Evolutionary conservation across 345 rosid genomes (phyloP), one percentile per base, ranked within the genome.

Genomic region (Noccaea caerulescens): DNA sequence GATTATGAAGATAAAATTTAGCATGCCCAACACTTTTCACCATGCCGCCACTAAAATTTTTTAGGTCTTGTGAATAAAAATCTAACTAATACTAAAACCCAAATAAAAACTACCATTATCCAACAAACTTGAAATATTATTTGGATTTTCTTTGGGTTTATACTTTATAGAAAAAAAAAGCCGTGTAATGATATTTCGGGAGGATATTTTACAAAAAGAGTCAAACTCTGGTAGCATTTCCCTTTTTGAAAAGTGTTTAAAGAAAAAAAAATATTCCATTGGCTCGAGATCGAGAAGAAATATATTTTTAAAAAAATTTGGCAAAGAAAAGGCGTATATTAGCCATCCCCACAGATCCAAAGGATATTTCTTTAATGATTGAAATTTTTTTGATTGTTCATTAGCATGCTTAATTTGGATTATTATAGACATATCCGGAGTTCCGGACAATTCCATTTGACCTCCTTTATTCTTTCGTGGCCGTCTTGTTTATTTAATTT

Each of bases 301-400:
- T 47, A 46, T 23, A 10, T 64, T 4, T 13, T 13, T 1, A 13
- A 12, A 56, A 12, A 23, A 33, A 32, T 3, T 0, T 4, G 4
- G 3, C 10, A 55, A 53, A 13, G 27, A 25, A 39, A 65, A 72
- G 58, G 59, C 18, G 37, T 65, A 66, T 38, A 37, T 14, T 53
- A 74, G 67, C 7, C 38, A 58, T 50, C 77, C 77, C 68, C 55
- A 73, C 77, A 66, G 51, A 66, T 73, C 72, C 49, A 74, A 74
- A 58, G 41, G 68, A 74, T 74, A 39, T 59, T 58, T 52, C 42
- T 51, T 20, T 20, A 51, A 52, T 74, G 73, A 74, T 74, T 74
- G 57, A 52, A 56, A 52, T 49, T 10, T n/a, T 46, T 42, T 43
- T 74, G 55, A 51, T 59, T 74, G 63, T 43, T 66, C 38, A 58